Base-by-base conservation (phyloP, 805 yeast species). In the Yarrowia sp. region DNA sequence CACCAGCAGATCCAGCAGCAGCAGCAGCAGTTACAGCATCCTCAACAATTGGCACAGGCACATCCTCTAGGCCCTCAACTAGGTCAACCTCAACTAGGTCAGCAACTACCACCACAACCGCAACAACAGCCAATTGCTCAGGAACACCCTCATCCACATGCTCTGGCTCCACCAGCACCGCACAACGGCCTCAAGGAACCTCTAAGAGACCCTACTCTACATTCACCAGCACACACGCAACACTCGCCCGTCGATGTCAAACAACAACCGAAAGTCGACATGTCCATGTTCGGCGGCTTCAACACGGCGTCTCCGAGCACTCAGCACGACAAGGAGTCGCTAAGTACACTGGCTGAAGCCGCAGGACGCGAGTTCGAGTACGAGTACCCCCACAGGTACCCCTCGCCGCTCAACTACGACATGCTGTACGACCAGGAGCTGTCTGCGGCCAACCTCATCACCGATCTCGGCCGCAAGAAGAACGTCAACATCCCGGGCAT, bases 401-500 rank as follows among this genome's bases (percentile, higher is more conserved):
- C 61, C 21, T 55, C 61, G 2, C 61, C 61, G 3, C 36, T 55
- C 22, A 39, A 39, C 27, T 55, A 55, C 29, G 61, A 55, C 21
- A 29, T 55, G 38, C 35, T 55, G n/a, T 55, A 55, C 27, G 61
- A 55, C 29, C 61, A 55, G 14, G 61, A 55, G 38, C 42, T 55
- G 25, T 51, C 58, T 13, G 58, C 58, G 4, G 58, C 58, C 25
- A 51, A 51, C 13, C 42, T 51, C 12, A 51, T 51, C 41, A 51
- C 58, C 32, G 58, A 51, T 18, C 58, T 51, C 1, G 58, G 58
- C 13, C 39, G 56, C 31, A 51, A 35, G 32, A 51, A 51, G 27
- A 51, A 24, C 16, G 58, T 51, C 41, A 51, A 31, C 41, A 51
- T 51, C 24, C 58, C 58, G 0, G 58, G 58, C 6, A 51, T 51